Evolutionary conservation across 2,329 filamentous ascomycete genomes (phyloP), one percentile per base, ranked within the genome.

Genomic region (Arthroderma sp.): DNA sequence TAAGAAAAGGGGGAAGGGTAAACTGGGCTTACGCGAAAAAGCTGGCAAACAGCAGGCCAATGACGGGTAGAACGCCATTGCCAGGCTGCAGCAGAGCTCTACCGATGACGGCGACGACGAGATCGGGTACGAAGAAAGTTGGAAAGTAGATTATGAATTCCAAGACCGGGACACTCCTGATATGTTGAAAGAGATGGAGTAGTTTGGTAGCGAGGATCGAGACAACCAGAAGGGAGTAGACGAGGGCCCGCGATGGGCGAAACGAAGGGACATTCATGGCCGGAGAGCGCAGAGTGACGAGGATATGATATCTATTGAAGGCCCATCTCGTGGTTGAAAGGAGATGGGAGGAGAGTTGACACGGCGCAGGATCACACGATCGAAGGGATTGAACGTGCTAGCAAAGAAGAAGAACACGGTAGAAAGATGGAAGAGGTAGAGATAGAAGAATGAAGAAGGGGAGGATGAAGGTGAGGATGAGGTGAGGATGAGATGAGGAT

Each of bases 71-170:
- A 0, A 48, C 15, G 30, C 44, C 30, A 3, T 44, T 50, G 1
- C 48, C 47, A 42, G 44, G 52, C 28, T 56, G 53, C n/a, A 61
- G 45, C 37, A 59, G 40, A 5, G 48, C 30, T 50, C 58, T 54
- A 10, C 45, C 48, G 3, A 45, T 38, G 10, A 53, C 37, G n/a
- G 47, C 52, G n/a, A 58, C 47, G 6, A 59, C 22, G 3, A 42
- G 43, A 48, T 61, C 58, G 8, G 54, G 47, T 3, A 59, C 46
- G 44, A 60, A 60, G 32, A 61, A 56, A 2, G 58, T 58, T 5
- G 55, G 54, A n/a, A 60, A 53, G 30, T 58, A 61, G 8, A 60
- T 41, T 7, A 54, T 47, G 31, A 61, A 53, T 29, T 43, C 45
- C 10, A 46, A 27, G 4, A 29, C 36, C 15, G 52, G 50, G 37